Evolutionary conservation across 495 filamentous ascomycete genomes (phyloP).

Genomic region (Astrothelium macrocarpum): DNA sequence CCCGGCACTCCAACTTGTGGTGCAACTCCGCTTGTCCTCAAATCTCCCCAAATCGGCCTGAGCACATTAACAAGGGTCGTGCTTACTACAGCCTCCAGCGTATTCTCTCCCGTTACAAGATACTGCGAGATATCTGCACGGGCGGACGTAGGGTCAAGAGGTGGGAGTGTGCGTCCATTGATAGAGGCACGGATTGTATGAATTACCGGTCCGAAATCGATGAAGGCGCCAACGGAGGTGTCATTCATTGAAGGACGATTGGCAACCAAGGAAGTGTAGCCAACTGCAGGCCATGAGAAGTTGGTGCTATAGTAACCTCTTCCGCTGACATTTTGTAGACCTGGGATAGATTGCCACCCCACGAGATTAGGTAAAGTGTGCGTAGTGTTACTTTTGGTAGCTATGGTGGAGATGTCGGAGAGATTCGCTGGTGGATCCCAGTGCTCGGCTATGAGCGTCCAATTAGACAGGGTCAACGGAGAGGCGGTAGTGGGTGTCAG

Average conservation of each 20-base stretch:
- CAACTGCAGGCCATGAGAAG: constrained; percentile 12
- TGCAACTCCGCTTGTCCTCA: constrained; percentile 7
- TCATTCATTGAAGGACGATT: background rate
- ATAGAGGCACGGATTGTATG: constrained; percentile 17
- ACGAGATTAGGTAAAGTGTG: constrained; percentile 11
- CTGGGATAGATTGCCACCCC: constrained; percentile 17
- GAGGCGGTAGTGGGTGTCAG: background rate
- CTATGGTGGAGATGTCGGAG: constrained; percentile 7
- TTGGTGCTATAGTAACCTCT: constrained; percentile 20
- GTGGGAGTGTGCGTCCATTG: constrained; percentile 15
- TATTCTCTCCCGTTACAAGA: constrained; percentile 9
- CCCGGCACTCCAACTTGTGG: background rate
- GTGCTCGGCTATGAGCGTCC: constrained; percentile 17
- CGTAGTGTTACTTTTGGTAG: constrained; percentile 8
- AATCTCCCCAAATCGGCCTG: background rate
- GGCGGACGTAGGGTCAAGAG: constrained; percentile 18
- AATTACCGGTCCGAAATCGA: constrained; percentile 14
- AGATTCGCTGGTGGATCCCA: constrained; percentile 16
- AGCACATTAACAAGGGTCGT: constrained; percentile 21
- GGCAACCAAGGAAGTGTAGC: background rate
- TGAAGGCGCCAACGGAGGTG: constrained; percentile 12
- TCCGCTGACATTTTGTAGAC: constrained; percentile 12
- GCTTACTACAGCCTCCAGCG: constrained; percentile 14
- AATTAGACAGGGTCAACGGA: constrained; percentile 12
- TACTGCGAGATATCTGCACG: constrained; percentile 7